These are phyloP conservation scores for Withania somnifera DNA, from an alignment of 305 asterid genomes.

Conservation along the genomic window DNA sequence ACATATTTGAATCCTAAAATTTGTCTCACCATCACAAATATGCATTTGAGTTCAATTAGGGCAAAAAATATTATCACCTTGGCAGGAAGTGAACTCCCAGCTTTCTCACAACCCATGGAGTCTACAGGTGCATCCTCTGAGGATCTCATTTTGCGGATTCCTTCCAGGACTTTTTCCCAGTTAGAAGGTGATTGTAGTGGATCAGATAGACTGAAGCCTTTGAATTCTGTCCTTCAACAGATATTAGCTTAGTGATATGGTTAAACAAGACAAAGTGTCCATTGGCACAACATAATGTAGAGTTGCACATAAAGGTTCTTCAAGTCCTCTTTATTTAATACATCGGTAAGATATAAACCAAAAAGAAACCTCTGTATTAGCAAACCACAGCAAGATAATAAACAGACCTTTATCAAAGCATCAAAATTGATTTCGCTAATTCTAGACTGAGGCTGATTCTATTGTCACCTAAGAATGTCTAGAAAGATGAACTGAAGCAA, in stretches of 20 bases:
- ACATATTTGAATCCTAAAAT: neutral
- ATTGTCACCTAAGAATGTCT: neutral
- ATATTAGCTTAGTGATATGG: neutral
- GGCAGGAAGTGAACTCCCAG: constrained; percentile 88
- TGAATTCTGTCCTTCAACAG: neutral
- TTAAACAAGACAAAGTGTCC: neutral
- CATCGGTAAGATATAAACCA: neutral
- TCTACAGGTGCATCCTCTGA: constrained; percentile 94
- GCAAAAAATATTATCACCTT: constrained; percentile 34
- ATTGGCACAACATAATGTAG: neutral
- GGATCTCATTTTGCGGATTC: constrained; percentile 81
- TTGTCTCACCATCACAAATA: neutral
- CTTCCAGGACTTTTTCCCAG: constrained; percentile 80
- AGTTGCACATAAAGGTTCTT: neutral
- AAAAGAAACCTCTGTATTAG: neutral
- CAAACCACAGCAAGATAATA: neutral
- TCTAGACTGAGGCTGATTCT: neutral
- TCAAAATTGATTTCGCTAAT: neutral
- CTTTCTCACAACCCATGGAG: constrained; percentile 97
- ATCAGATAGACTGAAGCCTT: neutral
- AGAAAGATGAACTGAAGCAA: neutral
- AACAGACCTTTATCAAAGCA: neutral
- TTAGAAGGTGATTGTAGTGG: constrained; percentile 46
- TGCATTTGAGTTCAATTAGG: neutral
- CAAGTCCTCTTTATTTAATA: neutral